A percentile compares a stretch with the other conserved stretches of the same genome.
phyloP scores from a whole-genome alignment of 2,329 filamentous ascomycete genomes.

The Botrytis squamosa region DNA sequence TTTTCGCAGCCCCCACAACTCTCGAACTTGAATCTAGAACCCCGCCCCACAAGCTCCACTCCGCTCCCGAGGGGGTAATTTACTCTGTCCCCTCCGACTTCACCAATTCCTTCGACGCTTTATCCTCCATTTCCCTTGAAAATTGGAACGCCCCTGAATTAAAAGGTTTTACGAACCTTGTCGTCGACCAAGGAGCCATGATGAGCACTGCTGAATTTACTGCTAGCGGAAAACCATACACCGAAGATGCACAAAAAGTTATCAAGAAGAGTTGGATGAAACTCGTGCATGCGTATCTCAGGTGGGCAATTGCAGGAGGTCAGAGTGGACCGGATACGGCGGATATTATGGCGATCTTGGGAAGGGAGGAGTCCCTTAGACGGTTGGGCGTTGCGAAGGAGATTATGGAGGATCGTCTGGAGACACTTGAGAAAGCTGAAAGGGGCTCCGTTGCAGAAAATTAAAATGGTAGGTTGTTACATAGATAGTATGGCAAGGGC shows the following conservation, averaged over 20 bases:
- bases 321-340: slow-evolving; percentile 53
- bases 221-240: not conserved
- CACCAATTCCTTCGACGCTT: slow-evolving; percentile 23
- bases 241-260: not conserved
- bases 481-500: not conserved
- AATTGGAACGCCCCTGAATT: slow-evolving; percentile 28
- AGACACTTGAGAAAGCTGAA: not conserved
- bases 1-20: slow-evolving; percentile 49
- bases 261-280: slow-evolving; percentile 41
- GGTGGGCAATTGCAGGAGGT: slow-evolving; percentile 55
- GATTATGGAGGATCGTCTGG: slow-evolving; percentile 21
- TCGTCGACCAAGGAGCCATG: slow-evolving; percentile 17
- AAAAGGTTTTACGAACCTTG: not conserved
- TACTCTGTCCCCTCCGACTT: slow-evolving; percentile 5
- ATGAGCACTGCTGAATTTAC: slow-evolving; percentile 13
- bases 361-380: slow-evolving; percentile 49
- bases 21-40: slow-evolving; percentile 26
- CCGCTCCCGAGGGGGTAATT: slow-evolving; percentile 21
- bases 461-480: not conserved
- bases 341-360: slow-evolving; percentile 54
- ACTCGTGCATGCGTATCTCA: slow-evolving; percentile 54
- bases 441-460: not conserved
- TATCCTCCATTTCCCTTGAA: slow-evolving; percentile 23
- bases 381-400: slow-evolving; percentile 37
- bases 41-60: slow-evolving; percentile 27